Base-by-base conservation (phyloP, 2,329 filamentous ascomycete species). In the Tolypocladium tundrense region DNA sequence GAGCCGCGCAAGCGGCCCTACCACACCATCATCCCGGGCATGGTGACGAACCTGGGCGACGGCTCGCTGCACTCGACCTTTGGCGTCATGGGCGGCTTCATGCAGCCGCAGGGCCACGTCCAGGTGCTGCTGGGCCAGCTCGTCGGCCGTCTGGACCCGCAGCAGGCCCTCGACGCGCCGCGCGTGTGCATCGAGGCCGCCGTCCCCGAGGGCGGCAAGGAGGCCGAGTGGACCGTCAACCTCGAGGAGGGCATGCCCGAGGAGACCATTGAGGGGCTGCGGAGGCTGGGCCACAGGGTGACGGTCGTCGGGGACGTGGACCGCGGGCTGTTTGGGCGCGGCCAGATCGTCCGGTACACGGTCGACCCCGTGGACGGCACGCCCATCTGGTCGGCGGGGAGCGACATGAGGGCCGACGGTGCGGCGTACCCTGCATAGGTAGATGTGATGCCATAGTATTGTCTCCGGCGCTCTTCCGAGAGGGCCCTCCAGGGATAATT, bases 31-130 rank as follows among this genome's bases (percentile, higher is more conserved):
- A 99, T 99, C 66, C 93, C 94, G 0, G 93, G 89, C 0, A 81
- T 97, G 71, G 85, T 93, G 21, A 97, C 94, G 0, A 91, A 94
- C 64, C 70, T 83, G 21, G 75, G 76, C 5, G 91, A 95, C 65
- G 83, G 84, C 33, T 86, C 82, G 54, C 75, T 97, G 58, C 90
- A 96, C 71, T 88, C 85, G 4, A 88, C 96, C 0, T 97, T 93
- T 67, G 94, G 94, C 56, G 93, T 97, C 60, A 97, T 97, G 94
- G 94, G 94, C 56, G 93, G 91, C 2, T 97, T 95, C 74, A 97
- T 97, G 89, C 94, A 99, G 75, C 94, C 94, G 0, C 94, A 97
- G 73, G 94, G 93, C 27, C 94, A 97, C 60, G 87, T 97, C 0
- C 94, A 97, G 72, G 91, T 96, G 0, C 75, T 99, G 11, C 78